phyloP scores from a whole-genome alignment of 2,329 filamentous ascomycete genomes.

The Gnomoniopsis smithogilvyi region DNA sequence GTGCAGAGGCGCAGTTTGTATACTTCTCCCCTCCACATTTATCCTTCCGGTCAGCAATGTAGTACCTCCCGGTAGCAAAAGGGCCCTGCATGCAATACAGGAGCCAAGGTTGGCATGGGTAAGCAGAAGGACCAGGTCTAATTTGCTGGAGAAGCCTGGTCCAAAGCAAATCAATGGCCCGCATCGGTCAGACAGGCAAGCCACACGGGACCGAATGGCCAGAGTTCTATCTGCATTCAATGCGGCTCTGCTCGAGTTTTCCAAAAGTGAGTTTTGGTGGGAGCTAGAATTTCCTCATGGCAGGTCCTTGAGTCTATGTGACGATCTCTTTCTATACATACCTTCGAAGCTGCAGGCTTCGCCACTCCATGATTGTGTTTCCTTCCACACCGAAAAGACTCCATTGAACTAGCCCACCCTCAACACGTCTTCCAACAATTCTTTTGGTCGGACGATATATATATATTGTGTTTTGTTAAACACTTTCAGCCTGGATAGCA shows the following conservation, averaged over 20 bases:
- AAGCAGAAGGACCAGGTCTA: slow-evolving; percentile 12
- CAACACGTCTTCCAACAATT: background rate
- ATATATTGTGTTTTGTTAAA: slow-evolving; percentile 5
- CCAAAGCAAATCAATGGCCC: background rate
- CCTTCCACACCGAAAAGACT: slow-evolving; percentile 1
- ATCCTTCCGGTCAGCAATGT: background rate
- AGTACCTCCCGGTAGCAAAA: background rate
- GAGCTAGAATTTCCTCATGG: background rate
- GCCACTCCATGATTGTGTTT: slow-evolving; percentile 14
- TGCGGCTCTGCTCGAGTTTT: slow-evolving; percentile 15
- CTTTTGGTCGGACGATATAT: background rate
- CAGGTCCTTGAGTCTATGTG: background rate
- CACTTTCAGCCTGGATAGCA: slow-evolving; percentile 2
- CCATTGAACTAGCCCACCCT: background rate
- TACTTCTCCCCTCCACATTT: background rate
- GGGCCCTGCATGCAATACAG: slow-evolving; percentile 6
- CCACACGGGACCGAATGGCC: slow-evolving; percentile 3
- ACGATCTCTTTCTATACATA: slow-evolving; percentile 17
- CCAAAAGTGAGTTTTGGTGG: background rate
- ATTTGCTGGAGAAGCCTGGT: slow-evolving; percentile 4
- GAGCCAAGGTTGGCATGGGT: slow-evolving; percentile 10
- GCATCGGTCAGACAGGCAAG: background rate
- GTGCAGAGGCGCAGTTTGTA: slow-evolving; percentile 13
- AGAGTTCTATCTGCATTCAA: background rate
- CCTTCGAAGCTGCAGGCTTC: slow-evolving; percentile 11